phyloP scores from a whole-genome alignment of 371 early-diverging fungal species.

The Mortierella sp. region DNA sequence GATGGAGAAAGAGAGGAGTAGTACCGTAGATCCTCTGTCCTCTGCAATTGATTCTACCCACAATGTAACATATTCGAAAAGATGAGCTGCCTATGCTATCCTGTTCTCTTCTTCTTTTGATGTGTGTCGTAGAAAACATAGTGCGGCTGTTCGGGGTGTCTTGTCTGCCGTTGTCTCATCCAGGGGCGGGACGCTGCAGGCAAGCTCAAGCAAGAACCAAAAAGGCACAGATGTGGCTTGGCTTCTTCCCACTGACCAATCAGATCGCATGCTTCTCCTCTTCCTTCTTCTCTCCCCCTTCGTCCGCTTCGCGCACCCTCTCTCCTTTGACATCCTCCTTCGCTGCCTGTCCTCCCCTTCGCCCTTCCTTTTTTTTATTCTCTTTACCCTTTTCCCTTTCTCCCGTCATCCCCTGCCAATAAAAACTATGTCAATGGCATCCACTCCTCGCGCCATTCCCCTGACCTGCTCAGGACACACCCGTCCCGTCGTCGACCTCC shows the following conservation, averaged over 20 bases:
- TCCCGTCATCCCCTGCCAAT: neutral
- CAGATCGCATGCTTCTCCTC: neutral
- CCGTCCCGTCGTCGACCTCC: conserved; percentile 89
- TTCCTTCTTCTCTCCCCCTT: neutral
- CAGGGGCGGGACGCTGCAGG: too few relatives aligned
- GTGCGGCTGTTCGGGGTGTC: neutral
- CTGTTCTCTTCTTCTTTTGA: neutral
- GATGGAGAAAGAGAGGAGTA: neutral
- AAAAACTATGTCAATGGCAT: conserved; percentile 48
- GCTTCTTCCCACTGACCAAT: neutral
- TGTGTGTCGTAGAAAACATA: neutral
- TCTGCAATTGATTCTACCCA: neutral
- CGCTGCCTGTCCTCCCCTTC: neutral
- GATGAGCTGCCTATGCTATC: neutral
- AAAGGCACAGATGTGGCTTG: neutral
- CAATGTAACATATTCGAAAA: conserved; percentile 2
- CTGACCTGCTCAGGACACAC: conserved; percentile 91
- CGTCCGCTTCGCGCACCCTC: neutral
- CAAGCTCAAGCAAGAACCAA: too few relatives aligned
- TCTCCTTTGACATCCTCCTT: conserved; percentile 1
- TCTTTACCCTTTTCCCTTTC: neutral
- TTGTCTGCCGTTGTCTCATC: too few relatives aligned
- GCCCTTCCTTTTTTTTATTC: neutral
- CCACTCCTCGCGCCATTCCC: conserved; percentile 67
- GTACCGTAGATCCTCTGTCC: neutral